Percentiles rank a stretch among this genome's conserved stretches.
These are phyloP conservation scores for Castanea crenata DNA, from an alignment of 306 rosid genomes.

Conservation along the genomic window DNA sequence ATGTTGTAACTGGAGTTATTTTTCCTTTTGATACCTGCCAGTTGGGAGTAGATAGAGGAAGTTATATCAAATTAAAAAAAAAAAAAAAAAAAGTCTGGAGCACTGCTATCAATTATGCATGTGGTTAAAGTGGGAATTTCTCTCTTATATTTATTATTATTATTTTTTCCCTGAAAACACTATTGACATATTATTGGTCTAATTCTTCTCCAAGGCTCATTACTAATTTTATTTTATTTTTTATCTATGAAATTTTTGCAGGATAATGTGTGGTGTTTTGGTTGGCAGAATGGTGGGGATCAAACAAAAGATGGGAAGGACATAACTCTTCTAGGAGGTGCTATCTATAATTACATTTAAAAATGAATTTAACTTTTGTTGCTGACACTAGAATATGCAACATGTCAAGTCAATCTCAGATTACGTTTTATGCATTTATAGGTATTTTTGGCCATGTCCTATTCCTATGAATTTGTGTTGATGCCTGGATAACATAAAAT, in stretches of 20 bases:
- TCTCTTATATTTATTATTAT: background rate
- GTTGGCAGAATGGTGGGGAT: slow-evolving; percentile 54
- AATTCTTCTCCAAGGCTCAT: slow-evolving; percentile 1
- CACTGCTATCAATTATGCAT: background rate
- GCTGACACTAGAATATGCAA: slow-evolving; percentile 8
- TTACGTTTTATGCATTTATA: background rate
- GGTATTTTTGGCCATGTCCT: background rate
- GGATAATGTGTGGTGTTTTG: slow-evolving; percentile 49
- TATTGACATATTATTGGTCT: background rate
- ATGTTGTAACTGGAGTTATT: background rate
- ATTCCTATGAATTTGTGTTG: background rate
- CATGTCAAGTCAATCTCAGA: background rate
- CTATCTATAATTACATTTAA: slow-evolving; percentile 3
- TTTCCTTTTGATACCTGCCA: background rate
- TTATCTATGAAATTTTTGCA: slow-evolving; percentile 28
- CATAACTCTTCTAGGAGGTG: slow-evolving; percentile 75
- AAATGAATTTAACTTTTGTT: slow-evolving; percentile 10
- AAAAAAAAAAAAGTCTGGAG: background rate
- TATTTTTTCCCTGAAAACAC: background rate
- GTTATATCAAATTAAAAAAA: background rate
- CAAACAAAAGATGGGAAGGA: slow-evolving; percentile 43
- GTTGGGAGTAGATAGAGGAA: background rate
- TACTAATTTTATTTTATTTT: background rate
- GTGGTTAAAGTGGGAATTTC: slow-evolving; percentile 2
- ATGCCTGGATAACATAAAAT: background rate